Percentiles rank a stretch among this genome's conserved stretches.
Evolutionary conservation across 1,139 yeast species (phyloP).

Genomic region (Yarrowia galli): DNA sequence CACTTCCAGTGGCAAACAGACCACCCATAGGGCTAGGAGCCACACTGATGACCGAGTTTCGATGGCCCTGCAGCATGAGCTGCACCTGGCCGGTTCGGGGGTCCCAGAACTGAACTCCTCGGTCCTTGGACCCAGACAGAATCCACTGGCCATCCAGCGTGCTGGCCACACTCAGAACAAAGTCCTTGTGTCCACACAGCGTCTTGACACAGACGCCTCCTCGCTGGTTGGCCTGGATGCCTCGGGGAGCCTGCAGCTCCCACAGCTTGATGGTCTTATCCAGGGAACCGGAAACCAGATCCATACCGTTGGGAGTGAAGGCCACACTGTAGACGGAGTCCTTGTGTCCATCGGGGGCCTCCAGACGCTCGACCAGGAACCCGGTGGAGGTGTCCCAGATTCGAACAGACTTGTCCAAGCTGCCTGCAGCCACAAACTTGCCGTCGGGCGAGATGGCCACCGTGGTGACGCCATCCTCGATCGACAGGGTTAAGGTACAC

Average conservation of each 20-base stretch:
- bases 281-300: slow-evolving; percentile 91
- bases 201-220: slow-evolving; percentile 81
- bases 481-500: slow-evolving; percentile 85
- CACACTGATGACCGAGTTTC: slow-evolving; percentile 93
- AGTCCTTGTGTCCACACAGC: slow-evolving; percentile 95
- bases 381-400: slow-evolving; percentile 98
- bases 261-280: slow-evolving; percentile 96
- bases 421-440: slow-evolving; percentile 92
- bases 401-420: slow-evolving; percentile 92
- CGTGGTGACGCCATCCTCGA: slow-evolving; percentile 98
- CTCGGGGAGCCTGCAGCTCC: slow-evolving; percentile 70
- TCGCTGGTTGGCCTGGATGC: slow-evolving; percentile 52
- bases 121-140: slow-evolving; percentile 93
- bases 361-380: slow-evolving; percentile 83
- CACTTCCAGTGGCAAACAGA: slow-evolving; percentile 95
- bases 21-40: slow-evolving; percentile 84
- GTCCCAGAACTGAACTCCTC: slow-evolving; percentile 98
- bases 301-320: slow-evolving; percentile 89
- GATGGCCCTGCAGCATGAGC: slow-evolving; percentile 95
- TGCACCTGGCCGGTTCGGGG: slow-evolving; percentile 90
- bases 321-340: slow-evolving; percentile 97
- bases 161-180: slow-evolving; percentile 90
- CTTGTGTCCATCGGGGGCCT: slow-evolving; percentile 94
- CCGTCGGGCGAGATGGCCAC: slow-evolving; percentile 98
- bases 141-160: slow-evolving; percentile 94